phyloP scores from a whole-genome alignment of 2,329 filamentous ascomycete genomes.

The Bisporella sp. region DNA sequence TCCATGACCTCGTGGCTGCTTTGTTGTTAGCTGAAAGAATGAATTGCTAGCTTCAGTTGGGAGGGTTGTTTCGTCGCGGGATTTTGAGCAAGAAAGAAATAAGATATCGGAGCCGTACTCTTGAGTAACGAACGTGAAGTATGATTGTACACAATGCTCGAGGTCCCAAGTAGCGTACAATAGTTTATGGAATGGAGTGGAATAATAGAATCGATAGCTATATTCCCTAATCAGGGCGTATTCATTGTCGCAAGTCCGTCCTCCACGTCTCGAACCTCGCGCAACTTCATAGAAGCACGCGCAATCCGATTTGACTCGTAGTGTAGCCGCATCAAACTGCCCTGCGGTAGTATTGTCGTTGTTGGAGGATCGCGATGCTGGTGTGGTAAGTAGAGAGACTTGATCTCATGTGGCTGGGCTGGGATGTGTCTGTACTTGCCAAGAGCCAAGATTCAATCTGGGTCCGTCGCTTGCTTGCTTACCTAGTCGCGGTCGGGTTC shows the following conservation, averaged over 20 bases:
- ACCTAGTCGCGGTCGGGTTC: too few relatives aligned
- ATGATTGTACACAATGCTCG: neutral
- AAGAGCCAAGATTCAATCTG: too few relatives aligned
- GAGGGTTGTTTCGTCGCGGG: neutral
- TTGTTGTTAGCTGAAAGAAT: neutral
- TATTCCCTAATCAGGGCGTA: constrained; percentile 16
- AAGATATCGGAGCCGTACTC: neutral
- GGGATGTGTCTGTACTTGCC: too few relatives aligned
- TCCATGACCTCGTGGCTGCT: constrained; percentile 9
- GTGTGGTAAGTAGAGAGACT: too few relatives aligned
- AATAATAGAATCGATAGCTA: constrained; percentile 2
- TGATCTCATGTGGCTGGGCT: too few relatives aligned
- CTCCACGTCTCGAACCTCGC: constrained; percentile 7
- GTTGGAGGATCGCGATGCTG: neutral
- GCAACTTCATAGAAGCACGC: constrained; percentile 14
- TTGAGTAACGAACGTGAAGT: neutral
- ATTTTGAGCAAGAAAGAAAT: too few relatives aligned
- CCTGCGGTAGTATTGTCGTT: neutral
- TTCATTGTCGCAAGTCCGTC: constrained; percentile 20
- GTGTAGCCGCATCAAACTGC: neutral
- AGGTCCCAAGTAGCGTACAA: neutral
- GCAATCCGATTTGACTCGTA: constrained; percentile 5
- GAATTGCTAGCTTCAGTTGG: neutral
- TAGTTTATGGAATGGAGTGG: neutral
- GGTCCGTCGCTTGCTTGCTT: too few relatives aligned